Base-by-base conservation (phyloP, 2,329 filamentous ascomycete species). In the Stagonosporopsis vannaccii region DNA sequence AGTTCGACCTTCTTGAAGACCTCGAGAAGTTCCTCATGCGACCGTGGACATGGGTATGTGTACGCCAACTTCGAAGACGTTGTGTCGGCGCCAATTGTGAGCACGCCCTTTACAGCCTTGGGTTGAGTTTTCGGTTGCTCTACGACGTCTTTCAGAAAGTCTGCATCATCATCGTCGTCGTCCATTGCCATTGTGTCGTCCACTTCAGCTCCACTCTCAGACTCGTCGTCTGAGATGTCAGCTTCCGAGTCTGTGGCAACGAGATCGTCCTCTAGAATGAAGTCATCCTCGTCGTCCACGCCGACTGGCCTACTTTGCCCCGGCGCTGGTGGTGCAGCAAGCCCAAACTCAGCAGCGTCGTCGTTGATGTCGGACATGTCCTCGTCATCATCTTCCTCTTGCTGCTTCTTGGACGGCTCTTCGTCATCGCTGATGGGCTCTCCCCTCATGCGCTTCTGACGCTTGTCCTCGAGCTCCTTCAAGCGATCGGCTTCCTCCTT, bases 271-370 rank as follows among this genome's bases (percentile, higher is more conserved):
- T 98, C 94, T 59, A 97, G 87, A 23, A 94, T 74, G 68, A 98
- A 98, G 66, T 97, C 92, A 67, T 98, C 94, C 72, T 98, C 94
- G 65, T 97, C 94, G 62, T 97, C 92, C 30, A 96, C 56, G 63
- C 76, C 64, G 51, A 69, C 58, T 61, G 72, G 63, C 70, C 73
- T 60, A 36, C 68, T 69, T 23, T 68, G 67, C 25, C 69, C 55
- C 4, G 73, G 89, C 82, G 67, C 40, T 33, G 61, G 51, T 70
- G 89, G 84, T 11, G 84, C 81, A 3, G 83, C 84, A n/a, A 89
- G 76, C 1, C 86, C 86, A 68, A 88, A 89, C 45, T 82, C 80
- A 44, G 80, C 83, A 13, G 86, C 85, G 69, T 89, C 85, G 56
- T 87, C 84, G 23, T 64, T 65, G 11, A 66, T 36, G n/a, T 63